Percentiles rank a stretch among this genome's conserved stretches.
phyloP scores from a whole-genome alignment of 352 stramenopile species.

The Pythium scleroteichum region DNA sequence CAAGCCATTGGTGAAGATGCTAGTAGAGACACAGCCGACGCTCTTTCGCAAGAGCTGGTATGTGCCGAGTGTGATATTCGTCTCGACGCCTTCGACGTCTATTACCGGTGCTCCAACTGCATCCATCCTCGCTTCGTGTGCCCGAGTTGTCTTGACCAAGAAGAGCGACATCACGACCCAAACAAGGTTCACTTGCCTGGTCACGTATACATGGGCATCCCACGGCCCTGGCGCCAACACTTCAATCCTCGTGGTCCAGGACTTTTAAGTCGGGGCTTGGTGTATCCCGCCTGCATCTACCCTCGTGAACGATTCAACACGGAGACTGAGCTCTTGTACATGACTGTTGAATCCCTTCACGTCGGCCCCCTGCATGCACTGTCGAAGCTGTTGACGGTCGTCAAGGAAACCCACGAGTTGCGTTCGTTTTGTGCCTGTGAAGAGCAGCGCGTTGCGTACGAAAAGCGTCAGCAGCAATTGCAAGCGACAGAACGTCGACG shows the following conservation, averaged over 20 bases:
- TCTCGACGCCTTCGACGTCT: slow-evolving; percentile 35
- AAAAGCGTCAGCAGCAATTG: slow-evolving; percentile 24
- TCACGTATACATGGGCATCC: slow-evolving; percentile 68
- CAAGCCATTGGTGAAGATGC: slow-evolving; percentile 8
- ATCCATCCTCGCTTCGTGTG: slow-evolving; percentile 54
- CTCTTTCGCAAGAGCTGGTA: not conserved
- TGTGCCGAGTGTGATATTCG: slow-evolving; percentile 20
- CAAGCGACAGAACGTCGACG: slow-evolving; percentile 5
- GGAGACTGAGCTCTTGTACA: slow-evolving; percentile 65
- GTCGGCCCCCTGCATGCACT: slow-evolving; percentile 63
- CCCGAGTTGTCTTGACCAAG: slow-evolving; percentile 38
- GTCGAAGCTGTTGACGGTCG: slow-evolving; percentile 44
- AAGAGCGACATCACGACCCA: slow-evolving; percentile 52
- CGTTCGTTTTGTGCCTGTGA: slow-evolving; percentile 66
- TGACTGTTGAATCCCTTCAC: slow-evolving; percentile 67
- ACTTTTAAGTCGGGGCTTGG: slow-evolving; percentile 40
- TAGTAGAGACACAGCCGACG: slow-evolving; percentile 1
- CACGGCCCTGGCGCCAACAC: slow-evolving; percentile 40
- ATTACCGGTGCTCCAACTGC: slow-evolving; percentile 70
- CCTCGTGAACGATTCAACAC: slow-evolving; percentile 49
- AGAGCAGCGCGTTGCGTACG: slow-evolving; percentile 46
- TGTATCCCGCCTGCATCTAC: slow-evolving; percentile 58
- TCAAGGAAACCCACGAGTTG: slow-evolving; percentile 66
- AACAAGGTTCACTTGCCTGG: slow-evolving; percentile 56
- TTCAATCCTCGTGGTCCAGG: slow-evolving; percentile 29